phyloP scores from a whole-genome alignment of 345 rosid species.

The Sisymbrium irio region DNA sequence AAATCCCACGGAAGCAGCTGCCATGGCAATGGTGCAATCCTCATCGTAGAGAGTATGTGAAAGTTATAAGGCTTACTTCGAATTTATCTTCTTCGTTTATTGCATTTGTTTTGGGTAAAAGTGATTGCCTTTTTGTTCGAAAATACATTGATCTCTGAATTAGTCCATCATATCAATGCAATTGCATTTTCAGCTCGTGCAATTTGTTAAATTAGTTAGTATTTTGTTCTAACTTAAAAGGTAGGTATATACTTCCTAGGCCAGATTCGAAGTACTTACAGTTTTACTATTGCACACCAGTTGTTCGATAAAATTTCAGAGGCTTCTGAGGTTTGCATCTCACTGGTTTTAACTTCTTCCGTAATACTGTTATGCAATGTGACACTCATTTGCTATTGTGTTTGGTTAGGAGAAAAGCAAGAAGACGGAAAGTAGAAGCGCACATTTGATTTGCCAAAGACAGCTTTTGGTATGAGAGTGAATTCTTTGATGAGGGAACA shows the following conservation, averaged over 20 bases:
- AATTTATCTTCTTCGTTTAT: neutral
- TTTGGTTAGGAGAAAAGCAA: conserved; percentile 64
- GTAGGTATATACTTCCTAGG: neutral
- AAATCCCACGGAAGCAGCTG: conserved; percentile 54
- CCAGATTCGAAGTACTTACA: neutral
- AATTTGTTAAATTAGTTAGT: neutral
- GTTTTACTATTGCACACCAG: conserved; percentile 19
- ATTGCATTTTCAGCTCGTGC: neutral
- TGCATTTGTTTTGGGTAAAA: neutral
- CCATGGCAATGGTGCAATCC: conserved; percentile 58
- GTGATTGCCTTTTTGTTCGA: neutral
- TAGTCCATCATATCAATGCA: neutral
- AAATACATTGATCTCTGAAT: neutral
- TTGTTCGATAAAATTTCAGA: conserved; percentile 45
- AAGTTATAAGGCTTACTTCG: neutral
- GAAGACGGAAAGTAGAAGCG: conserved; percentile 90
- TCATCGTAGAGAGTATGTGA: conserved; percentile 58
- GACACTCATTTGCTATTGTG: conserved; percentile 15
- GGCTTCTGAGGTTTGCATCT: conserved; percentile 33
- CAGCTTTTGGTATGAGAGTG: conserved; percentile 87
- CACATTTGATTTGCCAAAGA: conserved; percentile 85
- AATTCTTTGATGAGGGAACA: conserved; percentile 86
- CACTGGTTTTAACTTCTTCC: conserved; percentile 6
- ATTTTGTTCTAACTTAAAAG: neutral
- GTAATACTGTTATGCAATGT: neutral